These are phyloP conservation scores for Symmetrospora coprosmae DNA, from an alignment of 768 basidiomycete genomes.

Conservation along the genomic window DNA sequence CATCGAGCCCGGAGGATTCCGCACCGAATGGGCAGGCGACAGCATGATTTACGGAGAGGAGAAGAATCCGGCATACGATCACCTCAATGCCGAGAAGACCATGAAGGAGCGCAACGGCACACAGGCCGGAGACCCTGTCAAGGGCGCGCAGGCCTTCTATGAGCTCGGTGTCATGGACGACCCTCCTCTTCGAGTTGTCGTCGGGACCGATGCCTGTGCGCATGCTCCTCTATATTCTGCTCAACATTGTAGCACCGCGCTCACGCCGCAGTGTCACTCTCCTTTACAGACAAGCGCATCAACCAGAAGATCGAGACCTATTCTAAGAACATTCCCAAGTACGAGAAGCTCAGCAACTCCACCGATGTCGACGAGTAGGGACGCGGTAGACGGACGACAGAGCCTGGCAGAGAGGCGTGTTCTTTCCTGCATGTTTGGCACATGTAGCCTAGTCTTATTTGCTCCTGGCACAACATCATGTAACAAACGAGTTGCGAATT, in stretches of 20 bases:
- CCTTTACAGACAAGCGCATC: not conserved
- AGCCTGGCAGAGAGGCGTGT: too few species aligned
- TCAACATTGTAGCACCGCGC: too few species aligned
- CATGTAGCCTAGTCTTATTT: too few species aligned
- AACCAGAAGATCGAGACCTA: constrained; percentile 12
- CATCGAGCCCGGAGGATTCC: constrained; percentile 25
- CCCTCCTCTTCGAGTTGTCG: constrained; percentile 20
- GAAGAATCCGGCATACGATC: constrained; percentile 19
- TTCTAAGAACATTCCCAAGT: not conserved
- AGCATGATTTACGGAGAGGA: constrained; percentile 5
- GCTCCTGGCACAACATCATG: too few species aligned
- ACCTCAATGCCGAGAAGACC: not conserved
- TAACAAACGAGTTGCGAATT: too few species aligned
- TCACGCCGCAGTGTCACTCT: too few species aligned
- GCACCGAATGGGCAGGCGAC: constrained; percentile 17
- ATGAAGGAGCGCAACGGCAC: not conserved
- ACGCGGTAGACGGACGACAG: too few species aligned
- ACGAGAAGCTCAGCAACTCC: constrained; percentile 21
- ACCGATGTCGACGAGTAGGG: constrained; percentile 22
- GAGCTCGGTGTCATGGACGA: constrained; percentile 19
- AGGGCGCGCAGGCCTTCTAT: constrained; percentile 23
- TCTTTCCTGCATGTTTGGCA: too few species aligned
- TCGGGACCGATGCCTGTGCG: constrained; percentile 23
- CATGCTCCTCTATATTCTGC: not conserved
- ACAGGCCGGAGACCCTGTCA: constrained; percentile 23